Evolutionary conservation across 2,329 filamentous ascomycete genomes (phyloP), one percentile per base, ranked within the genome.

Genomic region (Zopfia rhizophila): DNA sequence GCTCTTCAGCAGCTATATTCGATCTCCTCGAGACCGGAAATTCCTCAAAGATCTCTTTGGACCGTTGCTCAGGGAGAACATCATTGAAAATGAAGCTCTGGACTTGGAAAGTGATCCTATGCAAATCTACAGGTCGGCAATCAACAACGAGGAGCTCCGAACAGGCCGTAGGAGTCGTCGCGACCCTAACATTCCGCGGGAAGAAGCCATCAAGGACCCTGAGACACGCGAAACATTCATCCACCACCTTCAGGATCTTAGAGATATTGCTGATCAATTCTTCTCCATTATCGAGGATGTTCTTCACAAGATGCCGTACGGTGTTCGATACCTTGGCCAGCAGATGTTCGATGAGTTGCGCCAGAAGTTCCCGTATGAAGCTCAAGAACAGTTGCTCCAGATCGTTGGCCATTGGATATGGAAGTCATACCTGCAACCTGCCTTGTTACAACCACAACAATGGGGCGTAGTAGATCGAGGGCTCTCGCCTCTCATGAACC

Each of bases 101-200:
- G 93, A 99, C 68, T 80, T 99, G 18, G 94, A 99, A 73, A 97
- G 93, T 68, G 94, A 99, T 65, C 94, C 94, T 0, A 88, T 97
- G 78, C 93, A 97, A 61, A 99, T 99, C 45, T 97, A 99, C 73
- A 85, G 90, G 29, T 94, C 91, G 4, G 87, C 91, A 11, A 95
- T 99, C 75, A 97, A 95, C 75, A 96, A 99, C 61, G 93, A 97
- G 72, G 94, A 99, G 73, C 84, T 99, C 17, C 87, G 91, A 13
- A 99, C 94, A 0, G 94, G 94, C 4, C 85, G 86, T 55, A 85
- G 90, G 14, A 96, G 92, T 68, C 83, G 83, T 37, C 83, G 94
- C 52, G 89, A 86, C 23, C 84, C 90, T 11, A 91, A 97, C 58
- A 87, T 99, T 23, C 88, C 91, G 1, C 85, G 92, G 52, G 94